Conservation (phyloP, 345 rosid species). For the Eucalyptus cloeziana region DNA sequence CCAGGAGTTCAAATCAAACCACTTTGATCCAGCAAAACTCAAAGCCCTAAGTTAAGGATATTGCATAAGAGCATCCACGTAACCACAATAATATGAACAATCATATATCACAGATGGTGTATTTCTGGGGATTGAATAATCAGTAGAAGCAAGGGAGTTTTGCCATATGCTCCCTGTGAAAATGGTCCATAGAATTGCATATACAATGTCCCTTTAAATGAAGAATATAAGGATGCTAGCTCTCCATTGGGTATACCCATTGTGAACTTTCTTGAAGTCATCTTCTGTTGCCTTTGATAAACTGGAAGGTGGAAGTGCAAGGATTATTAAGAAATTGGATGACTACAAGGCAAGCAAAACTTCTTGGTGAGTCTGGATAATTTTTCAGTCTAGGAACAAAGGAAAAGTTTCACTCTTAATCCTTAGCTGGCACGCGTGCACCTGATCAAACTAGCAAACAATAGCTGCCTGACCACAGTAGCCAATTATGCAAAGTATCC, state of each 20-base stretch:
- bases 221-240: not conserved
- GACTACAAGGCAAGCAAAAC: not conserved
- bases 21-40: not conserved
- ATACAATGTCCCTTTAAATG: not conserved
- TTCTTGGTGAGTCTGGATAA: not conserved
- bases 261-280: not conserved
- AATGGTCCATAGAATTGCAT: not conserved
- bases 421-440: not conserved
- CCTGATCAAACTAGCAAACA: not conserved
- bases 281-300: not conserved
- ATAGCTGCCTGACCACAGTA: not conserved
- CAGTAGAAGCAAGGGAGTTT: not conserved
- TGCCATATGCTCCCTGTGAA: not conserved
- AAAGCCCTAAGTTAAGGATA: not conserved
- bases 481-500: not conserved
- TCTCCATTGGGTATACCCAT: not conserved
- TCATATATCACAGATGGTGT: not conserved
- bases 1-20: not conserved
- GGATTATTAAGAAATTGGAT: not conserved
- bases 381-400: not conserved
- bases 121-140: not conserved
- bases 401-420: not conserved
- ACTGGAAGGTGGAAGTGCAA: not conserved
- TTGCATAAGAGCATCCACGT: not conserved
- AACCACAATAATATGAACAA: not conserved